phyloP scores from a whole-genome alignment of 305 asterid genomes.

The Rubia peregrina region DNA sequence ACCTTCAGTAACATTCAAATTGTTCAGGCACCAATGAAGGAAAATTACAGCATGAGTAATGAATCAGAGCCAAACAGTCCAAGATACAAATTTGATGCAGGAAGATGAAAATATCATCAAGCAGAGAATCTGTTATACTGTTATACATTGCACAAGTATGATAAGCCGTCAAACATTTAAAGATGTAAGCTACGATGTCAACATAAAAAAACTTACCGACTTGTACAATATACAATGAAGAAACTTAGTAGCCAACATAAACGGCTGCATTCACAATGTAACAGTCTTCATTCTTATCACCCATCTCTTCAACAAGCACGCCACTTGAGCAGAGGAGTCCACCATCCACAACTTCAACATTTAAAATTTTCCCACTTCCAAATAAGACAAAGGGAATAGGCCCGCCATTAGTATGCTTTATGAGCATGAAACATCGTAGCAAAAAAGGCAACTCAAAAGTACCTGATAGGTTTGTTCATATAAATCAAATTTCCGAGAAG shows the following conservation, averaged over 20 bases:
- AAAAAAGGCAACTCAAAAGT: background rate
- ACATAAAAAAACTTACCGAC: conserved; percentile 2
- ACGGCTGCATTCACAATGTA: conserved; percentile 93
- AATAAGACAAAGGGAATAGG: conserved; percentile 14
- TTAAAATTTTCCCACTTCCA: conserved; percentile 66
- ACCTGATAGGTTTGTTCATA: background rate
- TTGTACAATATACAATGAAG: background rate
- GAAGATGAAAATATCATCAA: background rate
- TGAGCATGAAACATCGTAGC: background rate
- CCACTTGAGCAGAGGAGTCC: conserved; percentile 92
- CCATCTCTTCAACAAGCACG: conserved; percentile 92
- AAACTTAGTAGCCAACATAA: conserved; percentile 68
- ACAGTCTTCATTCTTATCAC: conserved; percentile 82
- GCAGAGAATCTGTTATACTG: background rate
- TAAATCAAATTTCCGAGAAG: background rate
- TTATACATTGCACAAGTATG: background rate
- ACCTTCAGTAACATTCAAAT: background rate
- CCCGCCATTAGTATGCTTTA: background rate
- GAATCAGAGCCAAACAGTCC: no score
- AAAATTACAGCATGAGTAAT: background rate
- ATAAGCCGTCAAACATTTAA: background rate
- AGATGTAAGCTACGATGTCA: background rate
- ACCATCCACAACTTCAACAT: conserved; percentile 81
- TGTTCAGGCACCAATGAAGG: background rate
- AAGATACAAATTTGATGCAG: background rate